Conservation (phyloP, 495 filamentous ascomycete genomes). For the Annulohypoxylon maeteangense region DNA sequence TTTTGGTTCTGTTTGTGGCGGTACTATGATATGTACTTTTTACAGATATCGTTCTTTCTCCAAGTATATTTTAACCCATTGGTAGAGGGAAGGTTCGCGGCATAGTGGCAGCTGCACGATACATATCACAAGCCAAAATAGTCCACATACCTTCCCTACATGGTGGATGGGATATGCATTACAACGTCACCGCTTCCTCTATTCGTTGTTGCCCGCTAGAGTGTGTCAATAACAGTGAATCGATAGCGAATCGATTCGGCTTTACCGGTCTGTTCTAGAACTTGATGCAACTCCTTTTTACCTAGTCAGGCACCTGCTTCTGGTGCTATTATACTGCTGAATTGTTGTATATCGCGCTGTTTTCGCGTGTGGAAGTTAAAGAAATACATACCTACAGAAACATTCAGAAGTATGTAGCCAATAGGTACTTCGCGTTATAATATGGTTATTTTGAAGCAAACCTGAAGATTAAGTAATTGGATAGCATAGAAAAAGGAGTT, state of each 20-base stretch:
- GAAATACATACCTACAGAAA: not conserved
- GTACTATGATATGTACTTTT: not conserved
- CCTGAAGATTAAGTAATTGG: too few species aligned
- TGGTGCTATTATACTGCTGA: not conserved
- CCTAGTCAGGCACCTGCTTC: constrained; percentile 33
- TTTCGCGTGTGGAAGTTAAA: not conserved
- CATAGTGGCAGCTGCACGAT: not conserved
- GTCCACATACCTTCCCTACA: not conserved
- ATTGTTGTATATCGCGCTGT: not conserved
- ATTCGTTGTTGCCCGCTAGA: constrained; percentile 26
- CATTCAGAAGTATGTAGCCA: too few species aligned
- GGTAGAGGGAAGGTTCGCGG: not conserved
- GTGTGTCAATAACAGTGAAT: constrained; percentile 23
- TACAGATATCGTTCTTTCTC: not conserved
- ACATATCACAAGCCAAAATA: constrained; percentile 22
- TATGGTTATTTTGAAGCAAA: too few species aligned
- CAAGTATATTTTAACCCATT: not conserved
- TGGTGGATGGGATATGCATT: constrained; percentile 24
- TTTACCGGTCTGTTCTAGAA: constrained; percentile 33
- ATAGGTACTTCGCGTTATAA: not conserved
- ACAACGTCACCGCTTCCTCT: constrained; percentile 40
- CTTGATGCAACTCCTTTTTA: constrained; percentile 37
- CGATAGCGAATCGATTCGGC: constrained; percentile 35
- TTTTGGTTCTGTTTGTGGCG: constrained; percentile 1
- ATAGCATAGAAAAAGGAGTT: too few species aligned